phyloP scores from a whole-genome alignment of 345 rosid species.

The Litchi chinensis region DNA sequence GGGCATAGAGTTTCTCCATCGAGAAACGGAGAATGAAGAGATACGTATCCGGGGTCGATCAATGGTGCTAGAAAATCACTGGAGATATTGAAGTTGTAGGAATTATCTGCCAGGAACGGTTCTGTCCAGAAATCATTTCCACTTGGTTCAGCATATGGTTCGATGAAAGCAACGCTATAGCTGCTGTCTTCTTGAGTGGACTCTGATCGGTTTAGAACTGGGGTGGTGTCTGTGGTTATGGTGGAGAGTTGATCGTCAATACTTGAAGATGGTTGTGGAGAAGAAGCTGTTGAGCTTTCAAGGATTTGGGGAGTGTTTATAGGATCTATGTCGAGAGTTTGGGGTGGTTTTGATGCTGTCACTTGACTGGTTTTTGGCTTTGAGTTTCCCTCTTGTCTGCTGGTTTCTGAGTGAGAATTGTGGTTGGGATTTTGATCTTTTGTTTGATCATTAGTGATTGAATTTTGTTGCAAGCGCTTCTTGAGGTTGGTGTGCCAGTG shows the following conservation, averaged over 20 bases:
- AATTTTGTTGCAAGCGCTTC: conserved; percentile 31
- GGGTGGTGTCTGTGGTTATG: conserved; percentile 2
- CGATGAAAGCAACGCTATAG: conserved; percentile 21
- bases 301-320: conserved; percentile 8
- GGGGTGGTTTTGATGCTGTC: neutral
- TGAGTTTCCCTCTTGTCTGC: conserved; percentile 8
- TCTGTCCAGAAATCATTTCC: conserved; percentile 49
- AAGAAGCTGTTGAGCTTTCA: conserved; percentile 25
- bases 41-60: conserved; percentile 2
- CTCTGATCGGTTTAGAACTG: conserved; percentile 1
- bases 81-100: conserved; percentile 20
- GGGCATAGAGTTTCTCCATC: conserved; percentile 27
- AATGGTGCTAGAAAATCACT: conserved; percentile 22
- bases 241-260: conserved; percentile 19
- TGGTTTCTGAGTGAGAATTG: neutral
- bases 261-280: conserved; percentile 26
- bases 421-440: neutral
- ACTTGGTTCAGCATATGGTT: conserved; percentile 16
- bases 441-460: neutral
- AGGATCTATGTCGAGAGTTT: neutral
- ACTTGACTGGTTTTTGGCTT: neutral
- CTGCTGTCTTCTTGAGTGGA: neutral
- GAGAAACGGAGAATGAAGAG: conserved; percentile 24
- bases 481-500: conserved; percentile 65
- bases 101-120: conserved; percentile 35